Percentiles rank a stretch among this genome's conserved stretches.
phyloP scores from a whole-genome alignment of 768 basidiomycete species.

The Xerocomellus chrysenteron region DNA sequence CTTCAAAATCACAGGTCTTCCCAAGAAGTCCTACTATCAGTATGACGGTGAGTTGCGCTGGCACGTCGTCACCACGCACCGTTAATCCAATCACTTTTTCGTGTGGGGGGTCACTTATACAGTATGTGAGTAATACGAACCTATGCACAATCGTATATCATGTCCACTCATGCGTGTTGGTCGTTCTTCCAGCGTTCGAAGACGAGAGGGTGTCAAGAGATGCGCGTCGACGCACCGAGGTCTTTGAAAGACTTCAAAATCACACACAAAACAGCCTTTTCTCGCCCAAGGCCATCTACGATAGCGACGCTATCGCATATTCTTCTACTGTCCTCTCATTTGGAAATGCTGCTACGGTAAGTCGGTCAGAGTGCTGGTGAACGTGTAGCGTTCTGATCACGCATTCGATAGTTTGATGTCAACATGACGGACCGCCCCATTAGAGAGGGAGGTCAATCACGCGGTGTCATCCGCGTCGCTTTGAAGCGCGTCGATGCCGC shows the following conservation, averaged over 20 bases:
- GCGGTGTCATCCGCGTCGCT: conserved; percentile 32
- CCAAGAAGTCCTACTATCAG: conserved; percentile 27
- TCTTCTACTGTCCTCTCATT: conserved; percentile 33
- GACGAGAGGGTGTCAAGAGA: conserved; percentile 5
- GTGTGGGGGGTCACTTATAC: not conserved
- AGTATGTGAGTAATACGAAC: conserved; percentile 28
- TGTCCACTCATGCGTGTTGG: not conserved
- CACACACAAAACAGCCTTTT: conserved; percentile 36
- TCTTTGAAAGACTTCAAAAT: conserved; percentile 38
- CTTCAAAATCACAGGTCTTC: conserved; percentile 30
- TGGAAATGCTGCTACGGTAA: conserved; percentile 32
- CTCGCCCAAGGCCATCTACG: conserved; percentile 45
- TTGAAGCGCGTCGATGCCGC: conserved; percentile 41
- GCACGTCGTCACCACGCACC: conserved; percentile 2
- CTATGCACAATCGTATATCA: not conserved
- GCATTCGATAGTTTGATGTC: conserved; percentile 35
- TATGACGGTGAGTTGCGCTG: conserved; percentile 32
- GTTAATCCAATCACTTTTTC: conserved; percentile 4
- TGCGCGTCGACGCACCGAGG: conserved; percentile 28
- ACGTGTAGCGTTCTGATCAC: not conserved
- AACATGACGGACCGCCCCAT: conserved; percentile 30
- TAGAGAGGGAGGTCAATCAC: conserved; percentile 12
- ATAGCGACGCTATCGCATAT: conserved; percentile 45
- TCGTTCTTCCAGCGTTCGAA: conserved; percentile 15
- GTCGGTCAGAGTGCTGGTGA: conserved; percentile 1